These are phyloP conservation scores for Pueraria montana DNA, from an alignment of 306 rosid species.

Conservation along the genomic window DNA sequence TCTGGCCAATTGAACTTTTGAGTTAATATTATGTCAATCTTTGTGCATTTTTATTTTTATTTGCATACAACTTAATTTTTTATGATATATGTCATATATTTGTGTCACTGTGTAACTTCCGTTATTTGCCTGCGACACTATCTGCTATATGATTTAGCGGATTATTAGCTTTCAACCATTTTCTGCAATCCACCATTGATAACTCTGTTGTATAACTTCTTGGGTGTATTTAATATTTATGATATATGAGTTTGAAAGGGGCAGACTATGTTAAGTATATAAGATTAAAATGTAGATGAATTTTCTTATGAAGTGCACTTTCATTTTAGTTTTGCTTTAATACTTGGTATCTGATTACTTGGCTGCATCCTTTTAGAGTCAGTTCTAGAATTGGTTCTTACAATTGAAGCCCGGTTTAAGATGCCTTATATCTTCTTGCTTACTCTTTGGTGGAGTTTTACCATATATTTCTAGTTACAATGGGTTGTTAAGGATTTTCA, in stretches of 20 bases:
- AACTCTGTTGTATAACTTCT: background rate
- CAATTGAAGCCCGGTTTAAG: background rate
- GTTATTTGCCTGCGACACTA: too few relatives aligned
- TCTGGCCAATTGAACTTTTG: background rate
- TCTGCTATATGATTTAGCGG: background rate
- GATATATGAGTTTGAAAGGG: background rate
- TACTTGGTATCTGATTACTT: background rate
- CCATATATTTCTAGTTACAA: constrained; percentile 32
- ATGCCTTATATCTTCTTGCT: constrained; percentile 36
- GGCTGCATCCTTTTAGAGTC: background rate
- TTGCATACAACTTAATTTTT: background rate
- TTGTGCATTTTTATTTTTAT: background rate
- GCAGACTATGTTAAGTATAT: background rate
- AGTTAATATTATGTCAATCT: background rate
- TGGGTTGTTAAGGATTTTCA: background rate
- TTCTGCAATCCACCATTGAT: background rate
- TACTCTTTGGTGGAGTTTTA: constrained; percentile 31
- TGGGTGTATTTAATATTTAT: constrained; percentile 7
- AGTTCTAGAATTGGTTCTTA: constrained; percentile 22
- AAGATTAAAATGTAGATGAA: background rate
- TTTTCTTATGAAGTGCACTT: constrained; percentile 16
- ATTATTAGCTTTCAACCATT: background rate
- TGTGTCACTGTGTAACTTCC: background rate
- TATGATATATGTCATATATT: background rate
- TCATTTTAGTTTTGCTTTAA: constrained; percentile 26